phyloP scores from a whole-genome alignment of 805 yeast species.

The Ogataea degrootiae region DNA sequence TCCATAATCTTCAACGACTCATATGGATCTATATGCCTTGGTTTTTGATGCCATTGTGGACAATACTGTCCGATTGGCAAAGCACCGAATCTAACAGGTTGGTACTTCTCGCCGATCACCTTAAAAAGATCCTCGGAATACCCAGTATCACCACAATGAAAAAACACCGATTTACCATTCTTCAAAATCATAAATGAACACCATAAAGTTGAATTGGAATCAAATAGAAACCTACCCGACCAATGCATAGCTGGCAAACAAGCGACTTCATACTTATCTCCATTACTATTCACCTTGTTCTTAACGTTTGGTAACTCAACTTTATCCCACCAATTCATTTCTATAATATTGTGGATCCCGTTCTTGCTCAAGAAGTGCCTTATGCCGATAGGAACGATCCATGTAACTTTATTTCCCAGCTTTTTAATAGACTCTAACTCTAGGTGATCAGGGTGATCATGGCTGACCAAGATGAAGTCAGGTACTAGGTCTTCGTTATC shows the following conservation, averaged over 20 bases:
- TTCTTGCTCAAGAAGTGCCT: slow-evolving; percentile 50
- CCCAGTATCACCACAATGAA: slow-evolving; percentile 96
- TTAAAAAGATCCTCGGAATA: slow-evolving; percentile 70
- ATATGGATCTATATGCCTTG: slow-evolving; percentile 80
- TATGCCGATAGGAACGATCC: slow-evolving; percentile 89
- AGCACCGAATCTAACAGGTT: slow-evolving; percentile 62
- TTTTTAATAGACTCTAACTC: slow-evolving; percentile 55
- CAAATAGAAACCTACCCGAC: slow-evolving; percentile 83
- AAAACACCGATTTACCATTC: slow-evolving; percentile 66
- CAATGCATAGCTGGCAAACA: slow-evolving; percentile 97
- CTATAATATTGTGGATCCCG: slow-evolving; percentile 61
- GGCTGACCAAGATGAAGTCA: slow-evolving; percentile 76
- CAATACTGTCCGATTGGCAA: slow-evolving; percentile 94
- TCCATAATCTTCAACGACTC: slow-evolving; percentile 69
- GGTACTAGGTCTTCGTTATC: slow-evolving; percentile 41
- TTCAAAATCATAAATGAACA: slow-evolving; percentile 73
- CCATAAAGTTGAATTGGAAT: slow-evolving; percentile 82
- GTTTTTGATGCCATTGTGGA: slow-evolving; percentile 90
- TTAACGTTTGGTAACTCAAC: slow-evolving; percentile 31
- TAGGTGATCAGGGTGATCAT: slow-evolving; percentile 93
- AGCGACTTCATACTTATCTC: slow-evolving; percentile 65
- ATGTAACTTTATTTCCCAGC: slow-evolving; percentile 57
- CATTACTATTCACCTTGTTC: slow-evolving; percentile 5
- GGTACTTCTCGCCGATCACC: slow-evolving; percentile 59
- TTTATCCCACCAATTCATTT: slow-evolving; percentile 92